A percentile compares a stretch with the other conserved stretches of the same genome.
phyloP scores from a whole-genome alignment of 148 eudicot genomes.

The Chenopodium album region DNA sequence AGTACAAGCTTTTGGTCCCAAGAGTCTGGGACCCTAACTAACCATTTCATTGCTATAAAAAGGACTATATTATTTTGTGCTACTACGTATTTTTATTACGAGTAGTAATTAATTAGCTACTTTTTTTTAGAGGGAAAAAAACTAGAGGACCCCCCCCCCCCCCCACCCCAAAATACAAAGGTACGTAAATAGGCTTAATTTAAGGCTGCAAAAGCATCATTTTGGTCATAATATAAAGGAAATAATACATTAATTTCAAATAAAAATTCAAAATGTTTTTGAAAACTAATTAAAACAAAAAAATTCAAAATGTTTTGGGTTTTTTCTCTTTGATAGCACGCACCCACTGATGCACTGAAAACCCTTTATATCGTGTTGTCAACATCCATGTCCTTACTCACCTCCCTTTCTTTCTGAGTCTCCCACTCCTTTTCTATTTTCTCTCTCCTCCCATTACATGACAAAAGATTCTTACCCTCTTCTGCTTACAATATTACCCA shows the following conservation, averaged over 20 bases:
- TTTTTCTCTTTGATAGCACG: not conserved
- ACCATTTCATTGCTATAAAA: not conserved
- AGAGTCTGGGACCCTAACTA: not conserved
- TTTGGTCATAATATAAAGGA: not conserved
- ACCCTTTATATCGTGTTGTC: slow-evolving; percentile 39
- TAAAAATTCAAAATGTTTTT: not conserved
- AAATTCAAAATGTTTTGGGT: too few relatives aligned
- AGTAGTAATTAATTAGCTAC: too few relatives aligned
- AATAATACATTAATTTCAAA: not conserved
- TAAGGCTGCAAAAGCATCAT: slow-evolving; percentile 38
- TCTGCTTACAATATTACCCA: not conserved
- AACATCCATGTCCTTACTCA: slow-evolving; percentile 34
- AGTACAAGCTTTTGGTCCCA: not conserved
- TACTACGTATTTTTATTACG: too few relatives aligned
- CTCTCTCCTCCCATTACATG: slow-evolving; percentile 24
- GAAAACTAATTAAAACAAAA: too few relatives aligned
- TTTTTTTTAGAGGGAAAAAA: too few relatives aligned
- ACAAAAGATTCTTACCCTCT: slow-evolving; percentile 22
- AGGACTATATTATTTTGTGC: not conserved
- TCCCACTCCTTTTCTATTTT: slow-evolving; percentile 3
- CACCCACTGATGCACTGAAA: slow-evolving; percentile 11
- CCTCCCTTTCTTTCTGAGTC: slow-evolving; percentile 10
- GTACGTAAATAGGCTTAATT: slow-evolving; percentile 14
- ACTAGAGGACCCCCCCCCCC: not conserved
- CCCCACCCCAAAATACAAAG: not conserved